phyloP scores from a whole-genome alignment of 805 yeast genomes.

The Blastobotrys americana region DNA sequence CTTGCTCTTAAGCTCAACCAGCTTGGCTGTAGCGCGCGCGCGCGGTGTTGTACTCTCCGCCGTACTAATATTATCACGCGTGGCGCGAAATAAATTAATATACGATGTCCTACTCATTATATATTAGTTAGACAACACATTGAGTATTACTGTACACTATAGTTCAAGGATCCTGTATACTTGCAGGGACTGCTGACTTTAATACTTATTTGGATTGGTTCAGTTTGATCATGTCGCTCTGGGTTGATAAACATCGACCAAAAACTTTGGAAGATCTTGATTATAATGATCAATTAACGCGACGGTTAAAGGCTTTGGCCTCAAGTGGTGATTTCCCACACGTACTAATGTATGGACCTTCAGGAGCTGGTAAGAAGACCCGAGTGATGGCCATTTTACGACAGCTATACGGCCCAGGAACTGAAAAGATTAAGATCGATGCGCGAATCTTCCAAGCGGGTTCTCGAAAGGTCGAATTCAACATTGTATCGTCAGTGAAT shows the following conservation, averaged over 20 bases:
- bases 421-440: constrained; percentile 81
- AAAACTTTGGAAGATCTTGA: constrained; percentile 52
- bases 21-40: too few relatives aligned
- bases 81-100: too few relatives aligned
- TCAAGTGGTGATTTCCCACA: constrained; percentile 87
- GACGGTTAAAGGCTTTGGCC: constrained; percentile 54
- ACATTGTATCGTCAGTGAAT: constrained; percentile 82
- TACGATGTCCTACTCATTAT: too few relatives aligned
- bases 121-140: background rate
- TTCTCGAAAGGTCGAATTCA: constrained; percentile 77
- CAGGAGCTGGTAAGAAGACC: constrained; percentile 96
- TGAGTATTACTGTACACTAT: background rate
- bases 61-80: too few relatives aligned
- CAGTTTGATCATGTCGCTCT: constrained; percentile 62
- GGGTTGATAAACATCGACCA: constrained; percentile 96
- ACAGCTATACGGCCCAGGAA: constrained; percentile 76
- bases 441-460: constrained; percentile 73
- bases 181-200: background rate
- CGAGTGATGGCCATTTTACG: constrained; percentile 72
- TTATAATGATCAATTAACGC: constrained; percentile 60
- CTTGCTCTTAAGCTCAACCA: too few relatives aligned
- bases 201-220: too few relatives aligned
- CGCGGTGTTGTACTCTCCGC: too few relatives aligned
- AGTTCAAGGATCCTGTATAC: background rate
- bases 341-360: constrained; percentile 85